Conservation (phyloP, 345 rosid species). For the Physaria fendleri region DNA sequence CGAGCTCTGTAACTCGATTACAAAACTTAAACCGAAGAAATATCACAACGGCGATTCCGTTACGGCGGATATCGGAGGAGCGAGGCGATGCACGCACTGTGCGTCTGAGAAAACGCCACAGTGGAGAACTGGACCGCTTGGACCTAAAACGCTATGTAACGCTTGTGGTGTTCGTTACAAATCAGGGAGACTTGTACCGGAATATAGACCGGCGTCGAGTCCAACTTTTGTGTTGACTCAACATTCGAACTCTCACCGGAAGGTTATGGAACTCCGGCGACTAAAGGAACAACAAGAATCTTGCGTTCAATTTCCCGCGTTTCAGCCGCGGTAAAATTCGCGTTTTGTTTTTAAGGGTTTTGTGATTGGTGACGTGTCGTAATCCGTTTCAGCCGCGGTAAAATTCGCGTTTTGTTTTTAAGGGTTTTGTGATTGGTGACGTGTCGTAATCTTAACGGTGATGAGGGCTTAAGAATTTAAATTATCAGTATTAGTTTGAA, state of each 20-base stretch:
- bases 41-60: background rate
- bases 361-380: background rate
- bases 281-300: conserved; percentile 50
- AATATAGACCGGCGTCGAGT: conserved; percentile 72
- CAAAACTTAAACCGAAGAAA: conserved; percentile 26
- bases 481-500: conserved; percentile 9
- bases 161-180: conserved; percentile 78
- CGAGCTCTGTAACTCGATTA: conserved; percentile 23
- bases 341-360: conserved; percentile 8
- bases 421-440: conserved; percentile 12
- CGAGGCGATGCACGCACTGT: conserved; percentile 62
- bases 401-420: background rate
- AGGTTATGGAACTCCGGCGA: conserved; percentile 72
- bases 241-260: conserved; percentile 82
- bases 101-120: conserved; percentile 84
- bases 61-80: conserved; percentile 32
- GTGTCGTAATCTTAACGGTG: conserved; percentile 21
- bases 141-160: conserved; percentile 74
- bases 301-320: background rate
- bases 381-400: background rate
- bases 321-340: conserved; percentile 10
- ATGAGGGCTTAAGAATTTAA: background rate
- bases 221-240: conserved; percentile 66
- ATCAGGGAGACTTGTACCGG: conserved; percentile 79
- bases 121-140: conserved; percentile 79